These are phyloP conservation scores for Moesziomyces sp. DNA, from an alignment of 1,284 basidiomycete genomes.

Conservation along the genomic window DNA sequence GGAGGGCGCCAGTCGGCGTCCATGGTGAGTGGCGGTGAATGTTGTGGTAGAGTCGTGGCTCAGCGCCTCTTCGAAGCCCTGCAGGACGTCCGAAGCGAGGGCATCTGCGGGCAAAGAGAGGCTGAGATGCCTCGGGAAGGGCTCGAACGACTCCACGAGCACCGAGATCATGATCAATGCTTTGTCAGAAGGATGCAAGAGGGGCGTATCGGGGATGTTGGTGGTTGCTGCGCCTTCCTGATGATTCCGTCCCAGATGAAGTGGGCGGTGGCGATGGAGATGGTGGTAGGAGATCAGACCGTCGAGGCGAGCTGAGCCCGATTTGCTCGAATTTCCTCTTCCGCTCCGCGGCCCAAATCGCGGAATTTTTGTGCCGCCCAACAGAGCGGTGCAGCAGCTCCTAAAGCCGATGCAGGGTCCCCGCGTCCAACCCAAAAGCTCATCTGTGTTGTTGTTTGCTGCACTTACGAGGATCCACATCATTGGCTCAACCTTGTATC, in stretches of 20 bases:
- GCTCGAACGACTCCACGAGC: conserved; percentile 44
- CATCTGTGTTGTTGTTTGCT: neutral
- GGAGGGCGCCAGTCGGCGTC: conserved; percentile 8
- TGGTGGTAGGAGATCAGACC: neutral
- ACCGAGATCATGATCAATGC: conserved; percentile 22
- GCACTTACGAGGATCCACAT: no score
- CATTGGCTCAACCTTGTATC: no score
- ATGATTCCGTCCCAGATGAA: neutral
- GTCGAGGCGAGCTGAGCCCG: neutral
- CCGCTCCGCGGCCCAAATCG: neutral
- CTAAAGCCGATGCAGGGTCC: conserved; percentile 40
- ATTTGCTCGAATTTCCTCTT: neutral
- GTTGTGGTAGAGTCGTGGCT: conserved; percentile 1
- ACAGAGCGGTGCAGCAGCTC: neutral
- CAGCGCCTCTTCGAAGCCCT: conserved; percentile 29
- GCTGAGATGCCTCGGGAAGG: conserved; percentile 39
- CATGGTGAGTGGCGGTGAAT: conserved; percentile 25
- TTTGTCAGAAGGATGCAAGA: neutral
- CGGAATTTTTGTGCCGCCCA: neutral
- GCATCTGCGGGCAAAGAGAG: conserved; percentile 33
- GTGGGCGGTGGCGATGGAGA: neutral
- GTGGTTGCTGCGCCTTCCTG: no score
- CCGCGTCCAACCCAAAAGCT: neutral
- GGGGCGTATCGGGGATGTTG: no score
- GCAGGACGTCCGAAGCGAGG: conserved; percentile 33